These are phyloP conservation scores for Coix lacrymajobi DNA, from an alignment of 176 grass and related monocot genomes.

Conservation along the genomic window DNA sequence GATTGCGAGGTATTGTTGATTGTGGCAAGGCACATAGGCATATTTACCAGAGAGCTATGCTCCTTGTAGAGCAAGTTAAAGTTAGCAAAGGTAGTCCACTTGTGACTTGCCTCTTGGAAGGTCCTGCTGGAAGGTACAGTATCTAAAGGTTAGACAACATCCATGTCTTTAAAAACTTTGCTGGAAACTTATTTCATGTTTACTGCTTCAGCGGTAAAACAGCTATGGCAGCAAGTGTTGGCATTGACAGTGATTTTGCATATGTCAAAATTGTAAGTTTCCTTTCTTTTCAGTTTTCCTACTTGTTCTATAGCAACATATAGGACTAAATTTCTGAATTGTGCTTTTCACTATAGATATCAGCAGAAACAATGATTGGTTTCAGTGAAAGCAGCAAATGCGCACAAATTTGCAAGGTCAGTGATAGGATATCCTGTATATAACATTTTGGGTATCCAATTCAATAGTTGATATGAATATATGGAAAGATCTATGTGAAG, in stretches of 20 bases:
- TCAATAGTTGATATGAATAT: neutral
- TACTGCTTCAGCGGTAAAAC: slow-evolving; percentile 60
- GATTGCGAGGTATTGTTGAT: slow-evolving; percentile 87
- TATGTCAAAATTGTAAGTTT: slow-evolving; percentile 95
- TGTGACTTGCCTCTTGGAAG: slow-evolving; percentile 94
- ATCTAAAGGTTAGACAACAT: neutral
- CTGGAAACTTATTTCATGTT: neutral
- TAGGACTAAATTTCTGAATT: neutral
- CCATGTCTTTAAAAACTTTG: neutral
- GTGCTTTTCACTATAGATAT: slow-evolving; percentile 55
- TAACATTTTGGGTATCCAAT: neutral
- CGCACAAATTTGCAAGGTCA: slow-evolving; percentile 88
- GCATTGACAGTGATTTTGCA: slow-evolving; percentile 92
- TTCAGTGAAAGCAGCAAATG: slow-evolving; percentile 92
- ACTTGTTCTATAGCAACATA: neutral
- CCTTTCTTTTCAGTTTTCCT: slow-evolving; percentile 14
- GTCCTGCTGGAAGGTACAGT: slow-evolving; percentile 69
- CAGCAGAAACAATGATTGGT: slow-evolving; percentile 92
- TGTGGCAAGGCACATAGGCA: slow-evolving; percentile 71
- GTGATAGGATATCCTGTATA: slow-evolving; percentile 9
- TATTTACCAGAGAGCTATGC: slow-evolving; percentile 81
- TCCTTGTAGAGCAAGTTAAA: slow-evolving; percentile 92
- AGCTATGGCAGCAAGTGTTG: slow-evolving; percentile 68
- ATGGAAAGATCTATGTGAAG: slow-evolving; percentile 10
- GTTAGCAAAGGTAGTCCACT: slow-evolving; percentile 88